Base-by-base conservation (phyloP, 2,329 filamentous ascomycete species). In the Aspergillus nomiae region DNA sequence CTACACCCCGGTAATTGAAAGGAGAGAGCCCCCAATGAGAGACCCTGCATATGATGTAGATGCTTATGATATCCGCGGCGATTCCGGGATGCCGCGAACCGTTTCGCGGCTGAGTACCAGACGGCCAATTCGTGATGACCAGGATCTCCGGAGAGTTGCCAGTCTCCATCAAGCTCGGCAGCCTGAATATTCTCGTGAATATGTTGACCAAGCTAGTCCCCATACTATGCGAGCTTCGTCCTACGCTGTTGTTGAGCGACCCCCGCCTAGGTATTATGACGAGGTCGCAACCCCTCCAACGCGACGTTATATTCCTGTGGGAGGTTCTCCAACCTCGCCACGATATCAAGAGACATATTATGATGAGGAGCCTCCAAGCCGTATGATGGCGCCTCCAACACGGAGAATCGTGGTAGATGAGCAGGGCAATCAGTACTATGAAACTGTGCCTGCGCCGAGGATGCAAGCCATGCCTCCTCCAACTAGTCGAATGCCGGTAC, bases 331-430 rank as follows among this genome's bases (percentile, higher is more conserved):
- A 11, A 69, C 71, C 4, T 75, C 73, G 7, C 73, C 78, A 12
- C 67, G 73, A 24, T 77, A 78, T 60, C 77, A 75, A 24, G 78
- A 80, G 55, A 65, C 76, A n/a, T 82, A 81, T 64, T 76, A 77
- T 48, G 78, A 80, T 57, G 77, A 76, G 43, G 72, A 73, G 32
- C 80, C 84, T 36, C 80, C 82, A 38, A 73, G 76, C 48, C 82
- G 80, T 45, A 70, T 76, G 59, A 83, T 86, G 79, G 82, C 82
- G 56, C 82, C 86, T 8, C 84, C 86, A 21, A 80, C 86, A 53
- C 82, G 89, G 60, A 87, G 89, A 65, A 90, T 97, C 66, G 84
- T 96, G 38, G 83, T 96, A 60, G 94, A 97, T 77, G 88, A 91
- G 65, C 92, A 89, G 76, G 93, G 93, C 46, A 91, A 92, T 74